These are phyloP conservation scores for Jamesozyma spencerorum DNA, from an alignment of 805 yeast genomes.

Conservation along the genomic window DNA sequence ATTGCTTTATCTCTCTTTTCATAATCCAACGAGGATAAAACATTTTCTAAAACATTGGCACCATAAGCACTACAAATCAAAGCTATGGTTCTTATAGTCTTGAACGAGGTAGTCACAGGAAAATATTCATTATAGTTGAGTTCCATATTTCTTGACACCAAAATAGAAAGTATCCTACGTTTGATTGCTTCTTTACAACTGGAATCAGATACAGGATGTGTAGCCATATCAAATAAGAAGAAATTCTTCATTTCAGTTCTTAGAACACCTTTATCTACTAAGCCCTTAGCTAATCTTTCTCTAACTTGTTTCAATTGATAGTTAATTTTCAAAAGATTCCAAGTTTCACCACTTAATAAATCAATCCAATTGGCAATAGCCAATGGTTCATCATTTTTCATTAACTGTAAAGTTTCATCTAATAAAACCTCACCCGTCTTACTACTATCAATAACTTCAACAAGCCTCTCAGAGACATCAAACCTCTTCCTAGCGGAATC, in stretches of 20 bases:
- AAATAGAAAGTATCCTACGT: conserved; percentile 56
- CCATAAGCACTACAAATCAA: conserved; percentile 87
- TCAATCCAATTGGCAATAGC: conserved; percentile 88
- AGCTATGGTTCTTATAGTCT: conserved; percentile 67
- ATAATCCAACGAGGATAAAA: conserved; percentile 62
- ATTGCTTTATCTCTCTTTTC: conserved; percentile 89
- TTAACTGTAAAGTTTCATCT: conserved; percentile 86
- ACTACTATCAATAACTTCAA: conserved; percentile 76
- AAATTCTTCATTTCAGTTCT: conserved; percentile 94
- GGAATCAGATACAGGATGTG: conserved; percentile 89
- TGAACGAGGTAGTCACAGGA: conserved; percentile 58
- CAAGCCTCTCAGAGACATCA: conserved; percentile 75
- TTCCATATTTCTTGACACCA: conserved; percentile 63
- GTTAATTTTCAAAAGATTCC: conserved; percentile 90
- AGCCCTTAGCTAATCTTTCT: conserved; percentile 90
- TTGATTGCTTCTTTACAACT: conserved; percentile 74
- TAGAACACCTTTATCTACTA: conserved; percentile 92
- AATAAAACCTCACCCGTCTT: conserved; percentile 91
- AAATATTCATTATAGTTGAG: conserved; percentile 52
- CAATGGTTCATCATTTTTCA: conserved; percentile 74
- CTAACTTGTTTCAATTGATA: conserved; percentile 96
- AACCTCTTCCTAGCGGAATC: conserved; percentile 88
- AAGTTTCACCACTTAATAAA: conserved; percentile 86
- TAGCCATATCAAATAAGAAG: conserved; percentile 94
- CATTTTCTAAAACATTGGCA: conserved; percentile 92